Conservation (phyloP, 2,329 filamentous ascomycete genomes). For the Phaeosphaeriaceae sp. region DNA sequence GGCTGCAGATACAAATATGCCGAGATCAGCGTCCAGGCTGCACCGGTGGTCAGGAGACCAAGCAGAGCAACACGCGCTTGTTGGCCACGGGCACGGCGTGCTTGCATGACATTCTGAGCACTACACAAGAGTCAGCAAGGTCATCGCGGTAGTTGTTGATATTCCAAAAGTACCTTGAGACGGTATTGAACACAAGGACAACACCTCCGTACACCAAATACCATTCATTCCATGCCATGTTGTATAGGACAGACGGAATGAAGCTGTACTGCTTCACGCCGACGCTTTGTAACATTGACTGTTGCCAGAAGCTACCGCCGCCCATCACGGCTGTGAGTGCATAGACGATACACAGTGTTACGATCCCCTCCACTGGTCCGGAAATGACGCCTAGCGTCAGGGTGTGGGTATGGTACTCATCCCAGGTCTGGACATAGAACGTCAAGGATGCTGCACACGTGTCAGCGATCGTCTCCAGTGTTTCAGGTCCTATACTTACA, state of each 20-base stretch:
- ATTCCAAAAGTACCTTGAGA: conserved; percentile 62
- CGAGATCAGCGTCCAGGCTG: conserved; percentile 77
- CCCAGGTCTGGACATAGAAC: conserved; percentile 99
- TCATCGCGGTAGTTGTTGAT: background rate
- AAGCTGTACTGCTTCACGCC: conserved; percentile 69
- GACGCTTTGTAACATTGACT: conserved; percentile 75
- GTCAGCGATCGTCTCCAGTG: conserved; percentile 10
- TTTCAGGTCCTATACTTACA: conserved; percentile 57
- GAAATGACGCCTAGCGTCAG: conserved; percentile 91
- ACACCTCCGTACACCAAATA: conserved; percentile 86
- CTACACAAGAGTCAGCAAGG: conserved; percentile 48
- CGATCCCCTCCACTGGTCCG: conserved; percentile 91
- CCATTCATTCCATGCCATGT: conserved; percentile 88
- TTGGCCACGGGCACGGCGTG: conserved; percentile 76
- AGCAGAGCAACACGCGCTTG: conserved; percentile 76
- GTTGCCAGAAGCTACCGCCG: conserved; percentile 92
- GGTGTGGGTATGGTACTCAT: conserved; percentile 98
- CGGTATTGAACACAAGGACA: conserved; percentile 84
- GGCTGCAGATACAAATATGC: conserved; percentile 87
- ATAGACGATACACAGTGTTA: conserved; percentile 84
- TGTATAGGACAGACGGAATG: conserved; percentile 75
- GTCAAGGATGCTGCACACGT: conserved; percentile 74
- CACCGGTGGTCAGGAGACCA: conserved; percentile 82
- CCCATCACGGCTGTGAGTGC: conserved; percentile 83
- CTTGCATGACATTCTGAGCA: conserved; percentile 82